Evolutionary conservation across 371 early-diverging fungal genomes (phyloP), one percentile per base, ranked within the genome.

Genomic region (Mortierella sp.): DNA sequence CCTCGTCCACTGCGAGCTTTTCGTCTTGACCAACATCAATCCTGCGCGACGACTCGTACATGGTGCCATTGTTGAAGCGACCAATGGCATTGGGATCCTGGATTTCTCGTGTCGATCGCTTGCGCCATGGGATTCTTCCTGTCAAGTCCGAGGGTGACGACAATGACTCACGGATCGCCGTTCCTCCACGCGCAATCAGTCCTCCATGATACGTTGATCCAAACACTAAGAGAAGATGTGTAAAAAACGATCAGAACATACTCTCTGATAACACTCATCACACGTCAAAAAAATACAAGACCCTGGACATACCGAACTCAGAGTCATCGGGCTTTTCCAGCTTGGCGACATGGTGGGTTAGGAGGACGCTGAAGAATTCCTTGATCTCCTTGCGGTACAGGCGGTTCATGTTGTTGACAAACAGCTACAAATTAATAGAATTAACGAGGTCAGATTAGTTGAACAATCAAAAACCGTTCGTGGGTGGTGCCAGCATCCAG

Each of bases 321-420:
- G 92, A 81, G 80, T 90, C 89, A 80, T 90, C 74, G 78, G 89
- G 74, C 42, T 84, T 77, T 57, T 89, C 48, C 71, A 86, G 57
- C 73, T 80, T 86, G 50, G 87, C 72, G 55, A 86, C 78, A 65
- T 86, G 87, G 52, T 86, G 65, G 0, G 78, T 73, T 5, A 73
- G 48, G 21, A 86, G 82, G 21, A 86, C 71, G 38, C 55, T 80
- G 63, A 86, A 86, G 47, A 95, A 91, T 70, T 94, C 94, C 14
- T 90, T 89, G 60, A 93, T 90, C 76, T 96, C 95, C 68, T 79
- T 88, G 19, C 88, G 88, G 73, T 94, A 95, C 0, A 93, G 84
- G 65, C 89, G 79, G 44, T 89, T 89, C 89, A 96, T 88, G 76
- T 92, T 91, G 72, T 93, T 91, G 26, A 92, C 89, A 72, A 94